Evolutionary conservation across 805 yeast species (phyloP).

Genomic region (Ogataea angusta): DNA sequence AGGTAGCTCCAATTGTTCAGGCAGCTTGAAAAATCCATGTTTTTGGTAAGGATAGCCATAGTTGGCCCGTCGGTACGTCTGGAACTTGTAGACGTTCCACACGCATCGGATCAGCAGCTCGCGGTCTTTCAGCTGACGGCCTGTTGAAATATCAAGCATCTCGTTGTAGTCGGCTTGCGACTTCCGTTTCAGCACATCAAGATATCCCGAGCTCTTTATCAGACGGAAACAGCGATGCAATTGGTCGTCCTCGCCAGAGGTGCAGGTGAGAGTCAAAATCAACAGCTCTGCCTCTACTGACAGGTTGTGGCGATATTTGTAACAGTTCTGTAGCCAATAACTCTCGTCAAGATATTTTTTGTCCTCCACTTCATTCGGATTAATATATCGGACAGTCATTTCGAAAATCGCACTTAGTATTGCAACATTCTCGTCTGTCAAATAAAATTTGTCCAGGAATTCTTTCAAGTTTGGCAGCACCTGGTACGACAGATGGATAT

Average conservation of each 20-base stretch:
- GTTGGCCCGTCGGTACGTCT: conserved; percentile 33
- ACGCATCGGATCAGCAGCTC: conserved; percentile 34
- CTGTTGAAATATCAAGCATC: conserved; percentile 27
- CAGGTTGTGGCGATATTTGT: conserved; percentile 32
- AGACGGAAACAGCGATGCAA: conserved; percentile 15
- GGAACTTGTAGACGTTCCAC: conserved; percentile 39
- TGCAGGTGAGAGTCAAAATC: conserved; percentile 27
- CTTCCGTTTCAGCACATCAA: conserved; percentile 11
- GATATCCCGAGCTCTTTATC: conserved; percentile 12
- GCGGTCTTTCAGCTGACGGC: conserved; percentile 33
- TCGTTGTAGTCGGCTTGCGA: conserved; percentile 25
- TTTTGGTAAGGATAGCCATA: conserved; percentile 36
- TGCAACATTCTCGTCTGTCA: conserved; percentile 30
- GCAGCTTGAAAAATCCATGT: conserved; percentile 25
- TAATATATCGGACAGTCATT: conserved; percentile 32
- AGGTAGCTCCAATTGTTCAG: conserved; percentile 35
- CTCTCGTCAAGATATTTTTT: conserved; percentile 29
- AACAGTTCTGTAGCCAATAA: conserved; percentile 37
- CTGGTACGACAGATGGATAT: conserved; percentile 37
- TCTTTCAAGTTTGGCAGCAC: conserved; percentile 35
- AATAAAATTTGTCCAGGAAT: conserved; percentile 30
- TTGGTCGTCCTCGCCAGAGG: conserved; percentile 25
- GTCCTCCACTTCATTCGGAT: conserved; percentile 25
- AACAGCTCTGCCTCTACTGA: conserved; percentile 28
- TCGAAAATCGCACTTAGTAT: conserved; percentile 35